Percentiles rank a stretch among this genome's conserved stretches.
Evolutionary conservation across 306 rosid species (phyloP).

Genomic region (Cucurbita maxima): DNA sequence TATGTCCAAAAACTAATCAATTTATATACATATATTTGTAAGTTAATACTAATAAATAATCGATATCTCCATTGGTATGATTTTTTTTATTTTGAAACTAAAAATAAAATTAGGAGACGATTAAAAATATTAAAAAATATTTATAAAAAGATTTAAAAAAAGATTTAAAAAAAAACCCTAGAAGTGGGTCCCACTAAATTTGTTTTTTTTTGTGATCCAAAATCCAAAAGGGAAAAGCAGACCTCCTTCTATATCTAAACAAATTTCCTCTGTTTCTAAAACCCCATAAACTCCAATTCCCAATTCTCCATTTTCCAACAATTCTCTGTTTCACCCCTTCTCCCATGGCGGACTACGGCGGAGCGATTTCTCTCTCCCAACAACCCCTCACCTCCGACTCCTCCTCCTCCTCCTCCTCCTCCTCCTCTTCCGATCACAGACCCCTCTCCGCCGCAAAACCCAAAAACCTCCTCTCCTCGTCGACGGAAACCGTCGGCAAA

Average conservation of each 20-base stretch:
- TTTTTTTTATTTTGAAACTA: too few species aligned
- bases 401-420: constrained; percentile 13
- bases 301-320: not conserved
- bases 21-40: too few species aligned
- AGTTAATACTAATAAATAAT: too few species aligned
- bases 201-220: not conserved
- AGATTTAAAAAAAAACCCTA: not conserved
- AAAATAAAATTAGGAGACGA: too few species aligned
- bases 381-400: constrained; percentile 13
- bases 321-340: not conserved
- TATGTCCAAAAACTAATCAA: too few species aligned
- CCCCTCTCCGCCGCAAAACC: constrained; percentile 9
- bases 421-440: not conserved
- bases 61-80: too few species aligned
- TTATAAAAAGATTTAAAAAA: too few species aligned
- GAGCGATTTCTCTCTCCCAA: not conserved
- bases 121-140: too few species aligned
- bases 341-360: constrained; percentile 3
- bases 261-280: not conserved
- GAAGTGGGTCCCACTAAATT: not conserved
- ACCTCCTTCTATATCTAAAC: not conserved
- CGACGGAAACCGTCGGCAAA: not conserved
- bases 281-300: not conserved
- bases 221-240: not conserved
- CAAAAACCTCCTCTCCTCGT: not conserved